These are phyloP conservation scores for Sungouiella thailandica DNA, from an alignment of 805 yeast species.

Conservation along the genomic window DNA sequence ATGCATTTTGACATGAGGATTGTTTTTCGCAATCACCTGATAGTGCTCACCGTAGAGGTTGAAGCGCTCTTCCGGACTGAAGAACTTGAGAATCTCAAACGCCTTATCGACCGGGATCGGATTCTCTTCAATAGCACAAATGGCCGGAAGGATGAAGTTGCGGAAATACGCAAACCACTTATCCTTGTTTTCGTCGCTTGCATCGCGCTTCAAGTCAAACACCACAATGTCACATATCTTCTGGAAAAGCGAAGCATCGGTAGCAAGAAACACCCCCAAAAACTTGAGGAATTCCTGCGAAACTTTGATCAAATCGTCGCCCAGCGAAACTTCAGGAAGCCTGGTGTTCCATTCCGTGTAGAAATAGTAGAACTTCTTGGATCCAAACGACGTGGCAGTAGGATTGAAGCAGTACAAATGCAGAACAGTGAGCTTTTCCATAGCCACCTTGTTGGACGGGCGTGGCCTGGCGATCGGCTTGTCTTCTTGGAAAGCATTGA, in stretches of 20 bases:
- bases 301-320: conserved; percentile 43
- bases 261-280: conserved; percentile 51
- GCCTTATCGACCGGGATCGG: conserved; percentile 59
- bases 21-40: conserved; percentile 51
- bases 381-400: conserved; percentile 16
- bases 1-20: conserved; percentile 51
- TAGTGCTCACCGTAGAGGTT: conserved; percentile 77
- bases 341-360: conserved; percentile 45
- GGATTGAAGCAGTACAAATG: conserved; percentile 30
- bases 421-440: conserved; percentile 19
- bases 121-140: conserved; percentile 49
- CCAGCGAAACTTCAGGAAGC: conserved; percentile 31
- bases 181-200: conserved; percentile 9
- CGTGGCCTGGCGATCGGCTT: conserved; percentile 21
- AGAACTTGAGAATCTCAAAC: conserved; percentile 47
- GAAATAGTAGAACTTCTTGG: conserved; percentile 34
- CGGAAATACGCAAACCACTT: conserved; percentile 60
- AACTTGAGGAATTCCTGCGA: conserved; percentile 48
- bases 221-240: conserved; percentile 60
- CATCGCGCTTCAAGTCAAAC: conserved; percentile 24
- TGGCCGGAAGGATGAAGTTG: conserved; percentile 60
- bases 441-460: conserved; percentile 22
- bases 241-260: conserved; percentile 43
- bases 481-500: conserved; percentile 17
- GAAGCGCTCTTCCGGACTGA: conserved; percentile 60